A percentile compares a stretch with the other conserved stretches of the same genome.
Evolutionary conservation across 805 yeast genomes (phyloP).

Genomic region (Barnettozyma botsteinii): DNA sequence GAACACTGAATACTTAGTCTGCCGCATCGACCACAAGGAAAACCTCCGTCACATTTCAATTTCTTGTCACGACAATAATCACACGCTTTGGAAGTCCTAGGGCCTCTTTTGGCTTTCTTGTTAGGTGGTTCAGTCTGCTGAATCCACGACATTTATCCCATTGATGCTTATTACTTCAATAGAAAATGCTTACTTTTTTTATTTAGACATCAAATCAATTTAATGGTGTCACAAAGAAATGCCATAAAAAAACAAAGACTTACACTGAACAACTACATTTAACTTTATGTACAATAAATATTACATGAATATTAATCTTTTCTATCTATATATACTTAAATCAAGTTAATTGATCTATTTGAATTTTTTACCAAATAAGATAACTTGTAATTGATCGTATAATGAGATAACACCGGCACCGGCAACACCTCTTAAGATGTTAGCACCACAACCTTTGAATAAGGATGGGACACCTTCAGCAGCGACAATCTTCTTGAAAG

Average conservation of each 20-base stretch:
- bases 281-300: slow-evolving; percentile 6
- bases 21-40: slow-evolving; percentile 76
- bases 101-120: background rate
- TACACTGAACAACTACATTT: slow-evolving; percentile 5
- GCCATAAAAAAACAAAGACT: too few relatives aligned
- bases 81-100: slow-evolving; percentile 38
- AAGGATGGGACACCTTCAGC: slow-evolving; percentile 91
- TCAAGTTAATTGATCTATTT: slow-evolving; percentile 31
- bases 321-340: slow-evolving; percentile 4
- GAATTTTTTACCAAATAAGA: slow-evolving; percentile 95
- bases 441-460: slow-evolving; percentile 99
- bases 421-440: slow-evolving; percentile 99
- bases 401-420: slow-evolving; percentile 99
- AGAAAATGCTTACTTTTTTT: too few relatives aligned
- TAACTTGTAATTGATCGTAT: slow-evolving; percentile 94
- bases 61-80: slow-evolving; percentile 56
- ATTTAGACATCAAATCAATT: too few relatives aligned
- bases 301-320: slow-evolving; percentile 16
- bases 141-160: too few relatives aligned
- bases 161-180: too few relatives aligned
- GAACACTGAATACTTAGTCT: slow-evolving; percentile 76
- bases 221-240: too few relatives aligned
- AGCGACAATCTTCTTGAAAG: slow-evolving; percentile 86
- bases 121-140: background rate
- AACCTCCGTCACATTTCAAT: slow-evolving; percentile 73